Evolutionary conservation across 1,139 yeast genomes (phyloP), one percentile per base, ranked within the genome.

Genomic region (Pichia sp.): DNA sequence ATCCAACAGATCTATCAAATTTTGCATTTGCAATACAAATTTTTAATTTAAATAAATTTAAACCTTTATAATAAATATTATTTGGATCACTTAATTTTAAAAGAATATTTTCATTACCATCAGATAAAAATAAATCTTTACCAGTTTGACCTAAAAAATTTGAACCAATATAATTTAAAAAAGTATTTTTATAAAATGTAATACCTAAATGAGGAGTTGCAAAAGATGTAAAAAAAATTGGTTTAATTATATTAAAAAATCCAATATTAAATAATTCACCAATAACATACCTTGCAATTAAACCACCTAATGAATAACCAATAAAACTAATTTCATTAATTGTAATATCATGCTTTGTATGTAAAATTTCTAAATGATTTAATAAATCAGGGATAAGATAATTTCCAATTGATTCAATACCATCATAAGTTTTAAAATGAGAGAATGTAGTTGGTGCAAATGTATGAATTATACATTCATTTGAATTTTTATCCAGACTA

Each of bases 171-270:
- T 64, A 56, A 55, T 84, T 85, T 43, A 85, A 66, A 1, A 76
- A 42, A 9, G 43, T 41, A 10, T 69, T 62, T 3, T 50, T 49
- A 55, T 69, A 73, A 55, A 76, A 76, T 38, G 71, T 72, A 11
- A 84, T 74, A 0, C 96, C 96, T 7, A 87, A 68, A 65, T 90
- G 97, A 1, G 97, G 97, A 2, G 96, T 82, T 2, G 97, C 97
- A 68, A 89, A 83, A 0, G 96, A 85, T 16, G 89, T 73, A 58
- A 82, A 83, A 42, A 78, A 67, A 2, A 75, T 65, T 0, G 96
- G 96, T 52, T 73, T 67, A 20, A 87, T 75, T 2, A 56, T 57
- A 2, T 78, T 73, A 54, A 87, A 87, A 49, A 81, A 71, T 0
- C 72, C 73, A 49, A 73, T 54, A 28, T 69, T 73, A 41, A 74